phyloP scores from a whole-genome alignment of 805 yeast species.

The Wickerhamiella spandovensis region DNA sequence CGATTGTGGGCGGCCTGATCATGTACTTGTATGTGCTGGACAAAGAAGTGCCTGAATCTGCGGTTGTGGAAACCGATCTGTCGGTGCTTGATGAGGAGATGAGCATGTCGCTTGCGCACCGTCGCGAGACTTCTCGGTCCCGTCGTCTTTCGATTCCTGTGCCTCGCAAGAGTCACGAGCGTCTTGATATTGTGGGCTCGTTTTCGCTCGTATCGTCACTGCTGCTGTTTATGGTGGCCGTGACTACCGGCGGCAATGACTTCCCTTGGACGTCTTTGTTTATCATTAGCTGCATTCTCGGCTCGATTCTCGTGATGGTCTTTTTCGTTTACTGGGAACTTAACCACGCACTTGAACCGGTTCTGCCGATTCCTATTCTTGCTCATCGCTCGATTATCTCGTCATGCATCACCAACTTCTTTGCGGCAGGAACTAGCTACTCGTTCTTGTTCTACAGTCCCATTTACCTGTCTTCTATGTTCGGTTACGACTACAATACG shows the following conservation, averaged over 20 bases:
- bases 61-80: slow-evolving; percentile 24
- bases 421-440: slow-evolving; percentile 54
- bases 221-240: slow-evolving; percentile 43
- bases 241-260: slow-evolving; percentile 52
- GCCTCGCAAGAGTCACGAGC: slow-evolving; percentile 33
- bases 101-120: background rate
- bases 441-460: slow-evolving; percentile 60
- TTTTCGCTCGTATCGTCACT: slow-evolving; percentile 43
- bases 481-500: slow-evolving; percentile 59
- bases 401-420: slow-evolving; percentile 56
- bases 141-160: slow-evolving; percentile 12
- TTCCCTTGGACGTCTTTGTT: slow-evolving; percentile 33
- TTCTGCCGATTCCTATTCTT: slow-evolving; percentile 49
- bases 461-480: slow-evolving; percentile 55
- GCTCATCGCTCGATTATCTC: slow-evolving; percentile 46
- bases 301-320: slow-evolving; percentile 25
- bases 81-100: slow-evolving; percentile 16
- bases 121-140: background rate
- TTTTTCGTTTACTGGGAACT: slow-evolving; percentile 41
- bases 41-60: slow-evolving; percentile 12
- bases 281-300: slow-evolving; percentile 26
- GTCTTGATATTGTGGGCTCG: slow-evolving; percentile 57
- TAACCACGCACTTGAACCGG: slow-evolving; percentile 45
- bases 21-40: slow-evolving; percentile 10
- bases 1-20: slow-evolving; percentile 21